phyloP scores from a whole-genome alignment of 129 eudicot genomes.

The Smallanthus sonchifolius region DNA sequence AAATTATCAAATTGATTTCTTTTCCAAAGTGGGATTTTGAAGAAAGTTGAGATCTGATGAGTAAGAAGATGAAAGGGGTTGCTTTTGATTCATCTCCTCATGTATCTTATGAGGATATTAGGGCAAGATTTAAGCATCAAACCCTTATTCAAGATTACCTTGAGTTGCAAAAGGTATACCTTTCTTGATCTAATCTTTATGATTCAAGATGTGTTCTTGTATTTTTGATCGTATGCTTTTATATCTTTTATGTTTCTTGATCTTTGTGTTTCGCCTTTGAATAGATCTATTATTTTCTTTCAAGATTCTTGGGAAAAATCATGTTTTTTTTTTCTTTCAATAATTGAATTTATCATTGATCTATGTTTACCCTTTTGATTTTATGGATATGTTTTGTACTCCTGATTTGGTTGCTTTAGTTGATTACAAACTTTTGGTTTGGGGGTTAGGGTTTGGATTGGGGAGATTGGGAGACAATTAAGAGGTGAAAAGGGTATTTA shows the following conservation, averaged over 20 bases:
- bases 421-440: slow-evolving; percentile 11
- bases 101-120: slow-evolving; percentile 41
- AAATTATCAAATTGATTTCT: slow-evolving; percentile 6
- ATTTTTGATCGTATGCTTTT: slow-evolving; percentile 14
- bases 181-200: neutral
- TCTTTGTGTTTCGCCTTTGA: neutral
- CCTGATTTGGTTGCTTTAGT: neutral
- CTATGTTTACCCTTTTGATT: slow-evolving; percentile 2
- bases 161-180: slow-evolving; percentile 53
- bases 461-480: neutral
- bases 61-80: slow-evolving; percentile 61
- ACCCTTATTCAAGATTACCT: slow-evolving; percentile 60
- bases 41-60: slow-evolving; percentile 44
- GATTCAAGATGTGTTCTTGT: neutral
- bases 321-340: neutral
- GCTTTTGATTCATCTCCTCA: slow-evolving; percentile 37
- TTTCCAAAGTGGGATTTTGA: slow-evolving; percentile 16
- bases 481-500: slow-evolving; percentile 6
- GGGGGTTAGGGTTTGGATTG: slow-evolving; percentile 19
- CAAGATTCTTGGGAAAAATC: slow-evolving; percentile 13
- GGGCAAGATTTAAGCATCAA: slow-evolving; percentile 59
- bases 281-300: slow-evolving; percentile 22
- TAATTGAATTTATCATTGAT: slow-evolving; percentile 16
- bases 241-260: slow-evolving; percentile 9
- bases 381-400: neutral